Conservation (phyloP, 306 rosid species). For the Castanea mollissima region DNA sequence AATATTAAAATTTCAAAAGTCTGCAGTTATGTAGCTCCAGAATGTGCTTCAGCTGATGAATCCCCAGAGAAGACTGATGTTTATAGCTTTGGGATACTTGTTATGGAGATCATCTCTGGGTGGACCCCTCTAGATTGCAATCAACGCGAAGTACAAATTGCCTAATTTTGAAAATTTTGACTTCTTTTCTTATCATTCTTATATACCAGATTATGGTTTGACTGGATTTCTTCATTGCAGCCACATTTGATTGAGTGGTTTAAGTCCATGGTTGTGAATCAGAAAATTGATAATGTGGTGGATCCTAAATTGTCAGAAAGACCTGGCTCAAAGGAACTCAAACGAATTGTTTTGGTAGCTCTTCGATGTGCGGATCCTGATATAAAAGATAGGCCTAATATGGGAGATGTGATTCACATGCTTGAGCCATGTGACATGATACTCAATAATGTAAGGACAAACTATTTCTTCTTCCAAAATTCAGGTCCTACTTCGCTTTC, state of each 20-base stretch:
- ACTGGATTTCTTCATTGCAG: conserved; percentile 29
- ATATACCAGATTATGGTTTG: conserved; percentile 2
- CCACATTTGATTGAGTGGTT: conserved; percentile 53
- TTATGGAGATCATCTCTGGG: conserved; percentile 70
- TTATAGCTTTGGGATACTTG: conserved; percentile 60
- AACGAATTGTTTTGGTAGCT: conserved; percentile 48
- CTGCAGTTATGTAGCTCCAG: conserved; percentile 42
- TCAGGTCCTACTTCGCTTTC: background rate
- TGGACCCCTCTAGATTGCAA: conserved; percentile 32
- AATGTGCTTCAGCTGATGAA: conserved; percentile 21
- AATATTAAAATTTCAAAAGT: conserved; percentile 1
- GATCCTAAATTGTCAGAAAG: conserved; percentile 47
- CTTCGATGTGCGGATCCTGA: conserved; percentile 59
- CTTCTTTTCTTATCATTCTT: background rate
- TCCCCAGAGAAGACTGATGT: conserved; percentile 44
- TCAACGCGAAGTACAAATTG: conserved; percentile 36
- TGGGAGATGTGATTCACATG: conserved; percentile 60
- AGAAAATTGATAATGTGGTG: conserved; percentile 24
- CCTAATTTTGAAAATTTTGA: background rate
- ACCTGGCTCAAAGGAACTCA: conserved; percentile 53
- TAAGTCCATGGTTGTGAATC: conserved; percentile 47
- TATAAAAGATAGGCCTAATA: conserved; percentile 41
- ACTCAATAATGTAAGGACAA: conserved; percentile 35
- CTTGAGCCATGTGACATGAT: conserved; percentile 47
- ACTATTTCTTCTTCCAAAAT: background rate